Evolutionary conservation across 1,139 yeast species (phyloP).

Genomic region (Scheffersomyces lignicola): DNA sequence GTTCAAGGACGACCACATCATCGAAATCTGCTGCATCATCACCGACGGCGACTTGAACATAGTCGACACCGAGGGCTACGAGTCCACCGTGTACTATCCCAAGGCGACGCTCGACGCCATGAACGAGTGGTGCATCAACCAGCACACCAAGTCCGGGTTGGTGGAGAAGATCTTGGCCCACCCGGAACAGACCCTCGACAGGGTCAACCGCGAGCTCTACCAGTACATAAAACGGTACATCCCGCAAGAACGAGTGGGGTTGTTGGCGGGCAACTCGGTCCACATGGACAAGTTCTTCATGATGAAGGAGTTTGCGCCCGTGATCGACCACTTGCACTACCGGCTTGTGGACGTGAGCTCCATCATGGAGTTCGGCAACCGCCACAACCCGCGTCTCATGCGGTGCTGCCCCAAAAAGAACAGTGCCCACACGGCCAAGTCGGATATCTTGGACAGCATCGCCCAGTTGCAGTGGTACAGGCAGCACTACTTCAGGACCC

Average conservation of each 20-base stretch:
- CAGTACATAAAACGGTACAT: constrained; percentile 59
- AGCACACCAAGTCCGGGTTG: constrained; percentile 79
- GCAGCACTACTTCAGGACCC: constrained; percentile 54
- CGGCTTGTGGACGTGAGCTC: constrained; percentile 87
- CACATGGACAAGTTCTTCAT: constrained; percentile 91
- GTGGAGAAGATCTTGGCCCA: constrained; percentile 66
- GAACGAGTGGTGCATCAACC: constrained; percentile 84
- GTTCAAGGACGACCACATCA: constrained; percentile 64
- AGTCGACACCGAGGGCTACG: constrained; percentile 70
- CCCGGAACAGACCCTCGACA: constrained; percentile 48
- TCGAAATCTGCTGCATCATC: constrained; percentile 87
- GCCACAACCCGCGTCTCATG: constrained; percentile 72
- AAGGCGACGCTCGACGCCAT: constrained; percentile 63
- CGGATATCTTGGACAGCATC: constrained; percentile 88
- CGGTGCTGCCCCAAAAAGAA: constrained; percentile 60
- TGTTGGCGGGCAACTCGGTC: constrained; percentile 88
- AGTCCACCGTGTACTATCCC: constrained; percentile 76
- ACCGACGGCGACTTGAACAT: constrained; percentile 79
- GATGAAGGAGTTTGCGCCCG: constrained; percentile 78
- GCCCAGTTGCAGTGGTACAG: constrained; percentile 78
- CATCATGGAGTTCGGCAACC: constrained; percentile 71
- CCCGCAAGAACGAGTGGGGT: constrained; percentile 53
- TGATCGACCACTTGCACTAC: constrained; percentile 73
- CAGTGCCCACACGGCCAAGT: constrained; percentile 77
- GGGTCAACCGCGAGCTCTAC: constrained; percentile 66